Percentiles rank a stretch among this genome's conserved stretches.
Evolutionary conservation across 768 basidiomycete species (phyloP).

Genomic region (Chlorophyllum brunneum): DNA sequence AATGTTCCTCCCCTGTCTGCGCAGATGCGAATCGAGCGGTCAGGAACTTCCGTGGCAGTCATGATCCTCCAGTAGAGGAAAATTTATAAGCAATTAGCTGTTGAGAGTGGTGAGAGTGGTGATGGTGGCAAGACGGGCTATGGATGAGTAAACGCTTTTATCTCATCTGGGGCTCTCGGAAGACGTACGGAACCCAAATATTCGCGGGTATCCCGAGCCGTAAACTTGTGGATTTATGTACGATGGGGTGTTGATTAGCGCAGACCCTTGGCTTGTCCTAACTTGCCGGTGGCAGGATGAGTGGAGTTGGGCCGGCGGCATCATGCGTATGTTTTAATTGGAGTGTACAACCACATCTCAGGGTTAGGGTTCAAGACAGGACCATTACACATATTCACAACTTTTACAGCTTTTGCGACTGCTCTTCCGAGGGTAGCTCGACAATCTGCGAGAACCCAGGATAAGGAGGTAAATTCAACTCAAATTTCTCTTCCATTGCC

Average conservation of each 20-base stretch:
- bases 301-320: neutral
- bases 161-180: conserved; percentile 4
- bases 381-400: too few species aligned
- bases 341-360: neutral
- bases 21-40: conserved; percentile 79
- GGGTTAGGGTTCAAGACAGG: neutral
- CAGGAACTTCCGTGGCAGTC: conserved; percentile 39
- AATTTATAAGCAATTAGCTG: neutral
- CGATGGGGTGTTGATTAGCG: too few species aligned
- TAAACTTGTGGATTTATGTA: too few species aligned
- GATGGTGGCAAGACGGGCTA: too few species aligned
- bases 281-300: too few species aligned
- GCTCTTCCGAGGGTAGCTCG: conserved; percentile 45
- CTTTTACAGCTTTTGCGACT: conserved; percentile 6
- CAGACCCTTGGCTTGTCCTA: too few species aligned
- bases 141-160: neutral
- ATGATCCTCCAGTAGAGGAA: neutral
- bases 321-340: too few species aligned
- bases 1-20: conserved; percentile 92
- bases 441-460: conserved; percentile 81
- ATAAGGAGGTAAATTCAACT: conserved; percentile 81
- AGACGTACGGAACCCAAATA: conserved; percentile 6
- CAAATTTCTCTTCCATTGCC: conserved; percentile 64
- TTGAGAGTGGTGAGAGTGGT: neutral
- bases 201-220: too few species aligned